Percentiles rank a stretch among this genome's conserved stretches.
phyloP scores from a whole-genome alignment of 73 alveolate genomes.

The Paramecium caudatum region DNA sequence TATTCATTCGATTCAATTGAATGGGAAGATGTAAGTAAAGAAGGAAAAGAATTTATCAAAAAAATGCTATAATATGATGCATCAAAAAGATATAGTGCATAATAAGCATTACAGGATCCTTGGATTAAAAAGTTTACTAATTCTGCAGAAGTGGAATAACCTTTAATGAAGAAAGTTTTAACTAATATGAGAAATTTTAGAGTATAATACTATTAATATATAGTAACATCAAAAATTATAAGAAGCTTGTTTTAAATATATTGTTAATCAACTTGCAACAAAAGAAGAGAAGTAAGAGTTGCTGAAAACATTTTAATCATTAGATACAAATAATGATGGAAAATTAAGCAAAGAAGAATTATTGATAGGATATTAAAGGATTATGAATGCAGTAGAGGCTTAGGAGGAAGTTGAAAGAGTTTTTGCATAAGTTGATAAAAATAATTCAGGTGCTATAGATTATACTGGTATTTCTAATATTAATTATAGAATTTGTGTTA shows the following conservation, averaged over 20 bases:
- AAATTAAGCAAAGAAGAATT: constrained; percentile 83
- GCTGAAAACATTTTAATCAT: constrained; percentile 79
- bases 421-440: constrained; percentile 70
- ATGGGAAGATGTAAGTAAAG: constrained; percentile 88
- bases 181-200: constrained; percentile 80
- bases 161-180: constrained; percentile 74
- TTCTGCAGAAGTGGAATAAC: constrained; percentile 57
- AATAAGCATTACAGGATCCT: constrained; percentile 82
- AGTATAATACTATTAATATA: constrained; percentile 34
- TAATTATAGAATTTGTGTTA: constrained; percentile 71
- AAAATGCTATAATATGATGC: constrained; percentile 83
- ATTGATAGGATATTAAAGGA: constrained; percentile 74
- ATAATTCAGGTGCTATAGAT: constrained; percentile 79
- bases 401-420: constrained; percentile 75
- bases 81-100: constrained; percentile 81
- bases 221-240: constrained; percentile 80
- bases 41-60: constrained; percentile 90
- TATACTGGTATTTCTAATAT: constrained; percentile 65
- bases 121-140: constrained; percentile 81
- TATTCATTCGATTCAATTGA: constrained; percentile 73
- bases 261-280: constrained; percentile 80
- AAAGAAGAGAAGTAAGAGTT: constrained; percentile 84
- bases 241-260: constrained; percentile 83
- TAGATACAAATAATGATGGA: constrained; percentile 85
- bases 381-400: constrained; percentile 64